Base-by-base conservation (phyloP, 1,139 yeast species). In the Blastobotrys buckinghamii region DNA sequence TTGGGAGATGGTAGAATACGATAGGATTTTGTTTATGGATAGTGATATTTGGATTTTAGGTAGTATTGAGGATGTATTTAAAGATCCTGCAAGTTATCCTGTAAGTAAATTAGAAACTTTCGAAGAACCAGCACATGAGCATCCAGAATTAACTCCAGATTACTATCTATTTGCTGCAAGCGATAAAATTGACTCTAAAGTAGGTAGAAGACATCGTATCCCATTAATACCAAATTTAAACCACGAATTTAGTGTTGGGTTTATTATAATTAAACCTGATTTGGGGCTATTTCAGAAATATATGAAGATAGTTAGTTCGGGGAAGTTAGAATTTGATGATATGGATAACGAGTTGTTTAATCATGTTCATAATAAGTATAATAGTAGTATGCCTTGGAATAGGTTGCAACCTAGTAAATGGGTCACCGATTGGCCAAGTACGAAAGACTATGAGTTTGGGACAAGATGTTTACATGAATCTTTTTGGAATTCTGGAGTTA, bases 261-360 rank as follows among this genome's bases (percentile, higher is more conserved):
- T 43, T 17, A 16, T 44, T 6, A 7, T 37, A 22, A 16, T 44
- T 13, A 36, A 36, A 20, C 47, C 47, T 4, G 9, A 10, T 26
- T 15, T 26, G 15, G 9, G 4, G 4, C 19, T 44, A 42, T 37
- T 20, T 37, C 12, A 24, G 5, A 35, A 36, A 20, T 44, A 44
- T 16, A 16, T 36, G 29, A 26, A 30, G 12, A 37, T 44, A 16
- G 15, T 24, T 13, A 16, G 27, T 15, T n/a, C 15, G 16, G 44
- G 27, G 4, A 33, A 22, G 2, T n/a, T 29, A n/a, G 15, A 13
- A 16, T 4, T 22, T 19, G 12, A 12, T 8, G 15, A 35, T 9
- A 43, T 36, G 46, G 46, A 43, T 12, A 39, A 43, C 17, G 40
- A 19, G 5, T 27, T 43, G 33, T 27, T 43, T 17, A 43, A 43